Percentiles rank a stretch among this genome's conserved stretches.
These are phyloP conservation scores for Sclerotinia subarctica DNA, from an alignment of 2,329 filamentous ascomycete genomes.

Conservation along the genomic window DNA sequence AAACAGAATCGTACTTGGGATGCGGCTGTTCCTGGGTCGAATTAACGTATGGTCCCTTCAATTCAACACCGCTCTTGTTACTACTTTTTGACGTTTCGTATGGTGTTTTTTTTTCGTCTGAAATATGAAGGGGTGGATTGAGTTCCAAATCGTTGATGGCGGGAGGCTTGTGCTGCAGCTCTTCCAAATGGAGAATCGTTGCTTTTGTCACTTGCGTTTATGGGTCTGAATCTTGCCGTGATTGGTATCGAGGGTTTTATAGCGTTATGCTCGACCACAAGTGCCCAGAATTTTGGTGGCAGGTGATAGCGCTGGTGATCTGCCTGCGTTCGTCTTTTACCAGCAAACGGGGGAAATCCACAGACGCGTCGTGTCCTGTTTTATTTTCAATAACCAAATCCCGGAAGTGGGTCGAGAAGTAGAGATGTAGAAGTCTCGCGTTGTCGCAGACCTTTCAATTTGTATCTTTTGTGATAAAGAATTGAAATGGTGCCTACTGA, in stretches of 20 bases:
- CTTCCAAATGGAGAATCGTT: slow-evolving; percentile 18
- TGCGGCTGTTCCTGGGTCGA: neutral
- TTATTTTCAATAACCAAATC: slow-evolving; percentile 2
- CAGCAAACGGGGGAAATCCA: neutral
- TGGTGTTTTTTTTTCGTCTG: slow-evolving; percentile 25
- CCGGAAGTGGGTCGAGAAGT: slow-evolving; percentile 1
- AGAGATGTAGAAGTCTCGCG: neutral
- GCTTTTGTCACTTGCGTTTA: neutral
- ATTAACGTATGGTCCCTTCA: neutral
- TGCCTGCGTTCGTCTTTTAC: neutral
- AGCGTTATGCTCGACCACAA: slow-evolving; percentile 8
- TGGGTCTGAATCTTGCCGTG: neutral
- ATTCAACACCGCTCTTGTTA: slow-evolving; percentile 11
- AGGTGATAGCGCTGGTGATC: neutral
- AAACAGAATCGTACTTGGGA: neutral
- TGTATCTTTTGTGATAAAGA: neutral
- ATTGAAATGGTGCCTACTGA: neutral
- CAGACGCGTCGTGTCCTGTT: slow-evolving; percentile 1
- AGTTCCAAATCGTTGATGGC: neutral
- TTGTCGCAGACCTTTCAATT: neutral
- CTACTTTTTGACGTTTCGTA: slow-evolving; percentile 5
- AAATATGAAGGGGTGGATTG: slow-evolving; percentile 27
- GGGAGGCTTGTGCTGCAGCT: slow-evolving; percentile 23
- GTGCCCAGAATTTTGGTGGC: neutral
- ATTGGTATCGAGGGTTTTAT: neutral